Percentiles rank a stretch among this genome's conserved stretches.
Evolutionary conservation across 768 basidiomycete genomes (phyloP).

Genomic region (Leccinum truebloodii): DNA sequence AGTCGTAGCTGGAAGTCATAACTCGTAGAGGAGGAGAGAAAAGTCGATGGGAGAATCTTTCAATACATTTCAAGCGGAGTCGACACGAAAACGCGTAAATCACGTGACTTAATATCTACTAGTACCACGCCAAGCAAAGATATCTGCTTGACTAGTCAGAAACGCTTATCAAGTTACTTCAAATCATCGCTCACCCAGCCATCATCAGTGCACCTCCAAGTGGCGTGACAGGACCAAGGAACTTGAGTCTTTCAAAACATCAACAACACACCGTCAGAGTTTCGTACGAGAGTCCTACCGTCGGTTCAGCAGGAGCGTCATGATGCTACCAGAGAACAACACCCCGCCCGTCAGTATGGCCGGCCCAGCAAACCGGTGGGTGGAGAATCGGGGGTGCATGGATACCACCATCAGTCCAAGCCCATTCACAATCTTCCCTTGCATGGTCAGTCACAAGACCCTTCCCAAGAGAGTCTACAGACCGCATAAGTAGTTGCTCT

Average conservation of each 20-base stretch:
- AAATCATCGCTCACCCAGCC: slow-evolving; percentile 52
- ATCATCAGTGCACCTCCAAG: slow-evolving; percentile 66
- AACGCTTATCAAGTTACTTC: not conserved
- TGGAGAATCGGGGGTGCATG: slow-evolving; percentile 58
- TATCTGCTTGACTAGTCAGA: slow-evolving; percentile 41
- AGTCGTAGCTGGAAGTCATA: not conserved
- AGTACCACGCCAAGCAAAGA: slow-evolving; percentile 49
- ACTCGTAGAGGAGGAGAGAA: slow-evolving; percentile 17
- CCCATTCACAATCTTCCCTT: slow-evolving; percentile 63
- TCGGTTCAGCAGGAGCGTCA: slow-evolving; percentile 49
- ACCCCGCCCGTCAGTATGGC: slow-evolving; percentile 58
- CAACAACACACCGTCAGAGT: slow-evolving; percentile 1
- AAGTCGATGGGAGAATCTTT: slow-evolving; percentile 15
- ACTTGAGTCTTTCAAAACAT: slow-evolving; percentile 39
- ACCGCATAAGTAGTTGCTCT: slow-evolving; percentile 68
- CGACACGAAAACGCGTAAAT: slow-evolving; percentile 44
- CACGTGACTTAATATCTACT: slow-evolving; percentile 38
- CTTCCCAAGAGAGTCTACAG: slow-evolving; percentile 20
- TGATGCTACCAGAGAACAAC: slow-evolving; percentile 66
- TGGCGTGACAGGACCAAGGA: slow-evolving; percentile 67
- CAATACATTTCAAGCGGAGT: slow-evolving; percentile 45
- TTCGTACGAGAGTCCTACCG: slow-evolving; percentile 32
- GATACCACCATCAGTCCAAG: slow-evolving; percentile 64
- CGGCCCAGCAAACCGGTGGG: slow-evolving; percentile 65
- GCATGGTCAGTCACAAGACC: slow-evolving; percentile 11